Evolutionary conservation across 371 early-diverging fungal genomes (phyloP).

Genomic region (Synchytrium microbalum): DNA sequence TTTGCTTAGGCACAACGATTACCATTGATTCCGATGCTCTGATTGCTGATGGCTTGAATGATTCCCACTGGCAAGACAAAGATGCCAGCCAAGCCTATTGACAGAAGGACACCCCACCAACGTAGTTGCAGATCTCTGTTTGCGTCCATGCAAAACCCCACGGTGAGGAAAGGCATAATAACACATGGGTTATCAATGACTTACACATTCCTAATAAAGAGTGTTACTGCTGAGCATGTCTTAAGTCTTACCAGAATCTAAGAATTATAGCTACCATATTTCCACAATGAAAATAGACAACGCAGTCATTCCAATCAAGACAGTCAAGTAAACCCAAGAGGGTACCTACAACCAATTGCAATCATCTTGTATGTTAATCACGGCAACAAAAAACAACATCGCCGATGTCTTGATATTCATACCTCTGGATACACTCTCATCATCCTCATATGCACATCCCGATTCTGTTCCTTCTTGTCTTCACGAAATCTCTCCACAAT

Average conservation of each 20-base stretch:
- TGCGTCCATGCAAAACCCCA: not conserved
- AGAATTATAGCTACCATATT: not conserved
- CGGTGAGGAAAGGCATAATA: not conserved
- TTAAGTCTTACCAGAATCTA: no score
- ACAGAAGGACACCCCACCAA: constrained; percentile 49
- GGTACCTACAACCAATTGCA: not conserved
- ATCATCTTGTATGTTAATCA: not conserved
- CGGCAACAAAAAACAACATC: not conserved
- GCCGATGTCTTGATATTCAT: no score
- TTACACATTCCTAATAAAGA: not conserved
- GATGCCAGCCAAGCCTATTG: constrained; percentile 51
- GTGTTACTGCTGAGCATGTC: no score
- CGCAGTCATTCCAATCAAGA: not conserved
- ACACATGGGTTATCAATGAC: no score
- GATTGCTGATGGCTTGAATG: constrained; percentile 26
- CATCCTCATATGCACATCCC: not conserved
- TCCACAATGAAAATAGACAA: constrained; percentile 3
- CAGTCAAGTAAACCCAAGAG: not conserved
- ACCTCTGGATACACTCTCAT: constrained; percentile 1
- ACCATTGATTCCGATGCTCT: constrained; percentile 24
- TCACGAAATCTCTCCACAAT: not conserved
- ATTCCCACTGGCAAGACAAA: constrained; percentile 64
- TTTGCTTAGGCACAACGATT: no score
- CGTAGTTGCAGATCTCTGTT: not conserved
- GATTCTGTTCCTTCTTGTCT: not conserved